Percentiles rank a stretch among this genome's conserved stretches.
Conservation (phyloP, 805 yeast genomes). For the Blastobotrys americana region DNA sequence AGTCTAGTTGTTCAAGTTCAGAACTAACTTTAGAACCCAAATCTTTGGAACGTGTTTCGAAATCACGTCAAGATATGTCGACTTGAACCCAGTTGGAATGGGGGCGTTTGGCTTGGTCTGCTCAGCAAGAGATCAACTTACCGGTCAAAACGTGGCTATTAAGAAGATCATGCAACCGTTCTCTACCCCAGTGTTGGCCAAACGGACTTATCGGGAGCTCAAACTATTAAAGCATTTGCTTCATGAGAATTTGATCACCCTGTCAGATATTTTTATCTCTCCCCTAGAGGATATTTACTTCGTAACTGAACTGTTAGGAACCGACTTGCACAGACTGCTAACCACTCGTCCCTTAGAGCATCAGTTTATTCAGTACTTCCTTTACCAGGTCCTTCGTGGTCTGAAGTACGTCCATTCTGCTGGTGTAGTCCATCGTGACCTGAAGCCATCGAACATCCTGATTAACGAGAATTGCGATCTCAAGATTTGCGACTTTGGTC, state of each 20-base stretch:
- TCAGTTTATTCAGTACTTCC: constrained; percentile 93
- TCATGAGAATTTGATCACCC: constrained; percentile 88
- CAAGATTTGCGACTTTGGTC: constrained; percentile 88
- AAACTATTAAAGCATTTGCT: constrained; percentile 86
- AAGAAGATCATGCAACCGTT: constrained; percentile 98
- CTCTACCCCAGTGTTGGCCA: constrained; percentile 87
- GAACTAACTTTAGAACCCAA: constrained; percentile 53
- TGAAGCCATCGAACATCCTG: constrained; percentile 73
- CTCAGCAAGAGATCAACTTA: constrained; percentile 86
- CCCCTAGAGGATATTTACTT: constrained; percentile 93
- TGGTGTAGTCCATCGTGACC: constrained; percentile 84
- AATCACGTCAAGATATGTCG: constrained; percentile 78
- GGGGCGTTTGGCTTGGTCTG: constrained; percentile 99
- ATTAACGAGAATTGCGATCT: constrained; percentile 87
- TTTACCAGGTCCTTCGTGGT: constrained; percentile 87
- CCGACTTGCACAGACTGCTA: constrained; percentile 85
- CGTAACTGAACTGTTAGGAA: constrained; percentile 94
- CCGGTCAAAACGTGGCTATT: constrained; percentile 90
- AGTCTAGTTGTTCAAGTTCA: no score
- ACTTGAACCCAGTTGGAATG: constrained; percentile 97
- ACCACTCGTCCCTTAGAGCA: constrained; percentile 91
- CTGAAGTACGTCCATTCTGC: constrained; percentile 86
- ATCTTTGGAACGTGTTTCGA: constrained; percentile 94
- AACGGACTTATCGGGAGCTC: constrained; percentile 92
- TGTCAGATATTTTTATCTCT: constrained; percentile 64